These are phyloP conservation scores for Eimeria praecox DNA, from an alignment of 169 alveolate species.

Conservation along the genomic window DNA sequence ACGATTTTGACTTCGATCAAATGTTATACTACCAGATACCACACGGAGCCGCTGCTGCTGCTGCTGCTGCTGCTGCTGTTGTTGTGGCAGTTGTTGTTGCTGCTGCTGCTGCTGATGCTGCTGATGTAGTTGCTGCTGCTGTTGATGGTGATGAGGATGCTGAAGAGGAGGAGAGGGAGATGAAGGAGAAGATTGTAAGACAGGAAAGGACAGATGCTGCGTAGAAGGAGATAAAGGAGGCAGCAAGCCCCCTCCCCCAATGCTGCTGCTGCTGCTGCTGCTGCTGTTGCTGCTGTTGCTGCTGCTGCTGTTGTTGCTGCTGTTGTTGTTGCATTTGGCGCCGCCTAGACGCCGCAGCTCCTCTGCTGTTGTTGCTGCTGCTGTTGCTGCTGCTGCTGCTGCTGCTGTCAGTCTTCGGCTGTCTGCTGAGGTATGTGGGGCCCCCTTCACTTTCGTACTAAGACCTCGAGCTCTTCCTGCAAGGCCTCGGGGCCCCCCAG, in stretches of 20 bases:
- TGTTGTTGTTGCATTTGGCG: background rate
- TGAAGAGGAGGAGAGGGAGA: background rate
- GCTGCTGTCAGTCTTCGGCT: constrained; percentile 14
- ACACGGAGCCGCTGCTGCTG: constrained; percentile 81
- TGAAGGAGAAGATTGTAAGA: background rate
- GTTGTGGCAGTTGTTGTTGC: constrained; percentile 46
- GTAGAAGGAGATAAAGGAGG: background rate
- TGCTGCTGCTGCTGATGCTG: background rate
- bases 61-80: constrained; percentile 42
- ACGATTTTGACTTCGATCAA: constrained; percentile 87
- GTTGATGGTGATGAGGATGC: background rate
- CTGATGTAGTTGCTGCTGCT: background rate
- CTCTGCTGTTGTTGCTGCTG: background rate
- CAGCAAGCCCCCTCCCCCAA: background rate
- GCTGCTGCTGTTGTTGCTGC: background rate
- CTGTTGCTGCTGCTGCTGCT: constrained; percentile 17
- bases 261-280: constrained; percentile 4
- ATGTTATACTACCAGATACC: constrained; percentile 88
- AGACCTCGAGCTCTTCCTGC: background rate
- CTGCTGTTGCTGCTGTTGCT: background rate
- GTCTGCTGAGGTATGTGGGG: background rate
- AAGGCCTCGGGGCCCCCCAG: background rate
- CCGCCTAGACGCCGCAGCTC: constrained; percentile 11
- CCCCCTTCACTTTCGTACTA: background rate
- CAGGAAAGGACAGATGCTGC: no score